Conservation (phyloP, 2,329 filamentous ascomycete genomes). For the Aschersonia sp. region DNA sequence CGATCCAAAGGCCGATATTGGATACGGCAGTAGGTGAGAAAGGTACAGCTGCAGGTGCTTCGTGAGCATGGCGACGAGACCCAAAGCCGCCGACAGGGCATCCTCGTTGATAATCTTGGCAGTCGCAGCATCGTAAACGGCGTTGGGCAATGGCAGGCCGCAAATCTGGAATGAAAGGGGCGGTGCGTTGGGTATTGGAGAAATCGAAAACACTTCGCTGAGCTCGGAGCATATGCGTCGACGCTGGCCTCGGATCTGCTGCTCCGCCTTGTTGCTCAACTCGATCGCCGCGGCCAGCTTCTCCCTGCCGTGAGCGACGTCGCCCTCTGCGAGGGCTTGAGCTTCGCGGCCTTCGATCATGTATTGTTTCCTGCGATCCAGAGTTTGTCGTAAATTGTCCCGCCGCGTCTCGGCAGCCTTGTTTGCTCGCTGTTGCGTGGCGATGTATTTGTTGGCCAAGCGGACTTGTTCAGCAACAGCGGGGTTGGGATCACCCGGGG, state of each 20-base stretch:
- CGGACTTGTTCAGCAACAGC: conserved; percentile 33
- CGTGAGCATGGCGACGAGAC: conserved; percentile 63
- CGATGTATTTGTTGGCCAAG: conserved; percentile 38
- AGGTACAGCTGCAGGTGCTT: conserved; percentile 73
- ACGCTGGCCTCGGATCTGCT: conserved; percentile 69
- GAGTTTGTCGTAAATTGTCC: conserved; percentile 52
- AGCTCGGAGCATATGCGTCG: conserved; percentile 80
- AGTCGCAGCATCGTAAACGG: conserved; percentile 45
- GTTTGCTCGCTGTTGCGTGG: conserved; percentile 50
- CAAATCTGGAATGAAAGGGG: conserved; percentile 76
- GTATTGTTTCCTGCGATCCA: conserved; percentile 48
- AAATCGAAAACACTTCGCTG: conserved; percentile 64
- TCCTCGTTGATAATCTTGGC: conserved; percentile 45
- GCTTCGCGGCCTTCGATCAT: conserved; percentile 49
- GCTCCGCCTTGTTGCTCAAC: conserved; percentile 40
- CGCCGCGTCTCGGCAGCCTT: conserved; percentile 46
- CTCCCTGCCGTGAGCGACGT: conserved; percentile 45
- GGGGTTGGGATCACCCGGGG: conserved; percentile 26
- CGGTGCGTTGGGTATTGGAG: conserved; percentile 37
- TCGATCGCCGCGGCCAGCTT: conserved; percentile 42
- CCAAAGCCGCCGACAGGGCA: conserved; percentile 64
- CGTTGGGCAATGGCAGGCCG: conserved; percentile 65
- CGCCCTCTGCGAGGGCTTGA: conserved; percentile 41
- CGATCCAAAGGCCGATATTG: conserved; percentile 57
- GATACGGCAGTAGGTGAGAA: conserved; percentile 64